Percentiles rank a stretch among this genome's conserved stretches.
These are phyloP conservation scores for Aspergillus indologenus DNA, from an alignment of 495 filamentous ascomycete species.

Conservation along the genomic window DNA sequence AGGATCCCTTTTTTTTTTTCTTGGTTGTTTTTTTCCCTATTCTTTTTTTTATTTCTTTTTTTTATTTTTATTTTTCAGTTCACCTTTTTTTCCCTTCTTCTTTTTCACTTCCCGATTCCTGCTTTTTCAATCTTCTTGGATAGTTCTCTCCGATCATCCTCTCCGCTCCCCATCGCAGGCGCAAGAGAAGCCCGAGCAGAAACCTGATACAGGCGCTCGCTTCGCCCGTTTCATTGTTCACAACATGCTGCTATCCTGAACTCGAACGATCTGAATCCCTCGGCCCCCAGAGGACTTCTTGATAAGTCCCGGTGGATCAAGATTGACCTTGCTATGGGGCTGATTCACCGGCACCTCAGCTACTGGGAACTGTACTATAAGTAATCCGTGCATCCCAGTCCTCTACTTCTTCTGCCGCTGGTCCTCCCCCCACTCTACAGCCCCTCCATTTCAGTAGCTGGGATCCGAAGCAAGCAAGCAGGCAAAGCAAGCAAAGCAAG, in stretches of 20 bases:
- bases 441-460: background rate
- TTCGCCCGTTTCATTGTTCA: constrained; percentile 6
- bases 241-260: constrained; percentile 1
- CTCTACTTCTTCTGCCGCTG: constrained; percentile 3
- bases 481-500: no score
- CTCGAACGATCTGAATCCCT: constrained; percentile 11
- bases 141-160: constrained; percentile 19
- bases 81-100: background rate
- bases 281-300: constrained; percentile 1
- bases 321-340: background rate
- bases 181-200: background rate
- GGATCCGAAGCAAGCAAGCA: background rate
- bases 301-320: constrained; percentile 16
- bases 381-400: constrained; percentile 20
- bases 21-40: background rate
- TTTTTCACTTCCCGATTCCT: background rate
- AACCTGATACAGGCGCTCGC: constrained; percentile 10
- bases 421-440: constrained; percentile 6
- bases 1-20: constrained; percentile 3
- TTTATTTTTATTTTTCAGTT: constrained; percentile 5
- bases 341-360: background rate
- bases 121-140: constrained; percentile 11
- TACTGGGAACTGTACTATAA: constrained; percentile 13
- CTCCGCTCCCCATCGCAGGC: background rate
- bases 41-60: constrained; percentile 5